Evolutionary conservation across 139 green algal species (phyloP), one percentile per base, ranked within the genome.

Genomic region (Chlamydomonas schloesseri): DNA sequence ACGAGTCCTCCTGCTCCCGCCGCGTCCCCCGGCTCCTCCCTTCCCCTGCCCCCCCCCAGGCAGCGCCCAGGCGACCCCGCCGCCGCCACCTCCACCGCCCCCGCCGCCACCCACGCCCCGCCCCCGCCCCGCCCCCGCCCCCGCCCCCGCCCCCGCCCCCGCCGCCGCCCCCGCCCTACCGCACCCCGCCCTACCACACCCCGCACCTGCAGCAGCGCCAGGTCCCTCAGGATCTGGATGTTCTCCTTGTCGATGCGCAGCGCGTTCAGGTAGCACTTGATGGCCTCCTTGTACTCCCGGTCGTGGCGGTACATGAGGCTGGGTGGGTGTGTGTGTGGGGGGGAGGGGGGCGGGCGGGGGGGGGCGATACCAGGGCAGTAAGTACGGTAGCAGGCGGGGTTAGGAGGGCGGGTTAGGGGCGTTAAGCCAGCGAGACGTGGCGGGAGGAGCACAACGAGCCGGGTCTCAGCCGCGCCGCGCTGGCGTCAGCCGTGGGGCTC

Each of bases 241-340:
- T 99, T 99, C 34, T 99, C 94, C 67, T 95, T 95, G 81, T 99
- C 98, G 33, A 98, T 87, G 15, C 96, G 93, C 82, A 99, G 90
- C 5, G 98, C 97, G 77, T 99, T 99, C 75, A 96, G 94, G 93
- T 99, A 99, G 94, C 98, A 99, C 91, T 99, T 99, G 89, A 99
- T 98, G n/a, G 98, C 98, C 87, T 99, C 97, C 21, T 93, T 91
- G 84, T 99, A 99, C 79, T 99, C 94, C 53, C 92, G 93, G 89
- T 99, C 97, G 2, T 93, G 93, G 13, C 97, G 95, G 91, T 99
- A 96, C 53, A 99, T 87, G 53, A 99, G 90, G 28, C 96, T 98
- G 92, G 1, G 24, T 5, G 31, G 29, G 57, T 26, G 24, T 5
- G 31, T 15, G 57, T 26, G 71, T 57, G 58, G 29, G 33, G 57